Evolutionary conservation across 306 rosid genomes (phyloP), one percentile per base, ranked within the genome.

Genomic region (Echinosophora koreensis): DNA sequence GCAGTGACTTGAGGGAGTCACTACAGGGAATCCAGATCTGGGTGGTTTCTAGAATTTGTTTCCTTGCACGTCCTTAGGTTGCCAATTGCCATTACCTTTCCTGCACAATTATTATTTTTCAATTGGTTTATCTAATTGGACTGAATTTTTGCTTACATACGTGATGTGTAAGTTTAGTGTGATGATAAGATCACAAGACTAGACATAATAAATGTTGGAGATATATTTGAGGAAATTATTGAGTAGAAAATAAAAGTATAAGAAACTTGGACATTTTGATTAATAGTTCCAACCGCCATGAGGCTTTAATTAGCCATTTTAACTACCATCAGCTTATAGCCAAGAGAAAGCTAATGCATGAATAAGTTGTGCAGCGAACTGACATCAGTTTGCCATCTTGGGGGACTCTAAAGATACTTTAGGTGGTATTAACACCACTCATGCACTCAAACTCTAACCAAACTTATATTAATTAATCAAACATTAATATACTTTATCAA

Each of bases 241-340:
- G 16, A 58, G 32, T 47, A 12, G 39, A 67, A 66, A 35, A 35
- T 47, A 54, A 66, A 74, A 73, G 76, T 57, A 8, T 49, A 57
- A 57, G 76, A 59, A 81, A 81, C 37, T 42, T 38, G 61, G 73
- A 69, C 27, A 76, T 52, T 69, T 59, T 69, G 81, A 70, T 82
- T 62, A 42, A 46, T 55, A 22, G 59, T 54, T 54, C 41, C 56
- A 82, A 82, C 82, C 18, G 46, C 73, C 78, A 42, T 5, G n/a
- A 16, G 61, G 32, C 15, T 37, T 44, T 16, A 70, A 82, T 76
- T 69, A 39, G 78, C 55, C 73, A 51, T 81, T 81, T 81, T 55
- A 81, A 47, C 85, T 76, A 81, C 85, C 69, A 52, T 58, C 18
- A 50, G 41, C 42, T 59, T 74, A 47, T 7, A 28, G 72, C 63